Evolutionary conservation across 73 alveolate species (phyloP).

Genomic region (Paramecium sonneborni): DNA sequence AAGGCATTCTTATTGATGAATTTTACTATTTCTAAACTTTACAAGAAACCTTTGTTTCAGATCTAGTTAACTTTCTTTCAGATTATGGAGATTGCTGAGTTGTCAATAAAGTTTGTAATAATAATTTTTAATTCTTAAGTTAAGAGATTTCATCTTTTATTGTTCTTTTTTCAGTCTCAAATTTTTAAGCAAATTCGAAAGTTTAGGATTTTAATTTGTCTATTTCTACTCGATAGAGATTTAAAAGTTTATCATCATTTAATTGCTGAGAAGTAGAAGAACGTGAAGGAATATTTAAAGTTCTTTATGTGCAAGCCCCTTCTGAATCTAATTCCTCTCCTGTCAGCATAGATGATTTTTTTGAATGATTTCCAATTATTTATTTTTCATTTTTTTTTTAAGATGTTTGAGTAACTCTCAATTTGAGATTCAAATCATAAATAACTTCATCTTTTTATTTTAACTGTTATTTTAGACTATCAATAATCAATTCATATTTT

Average conservation of each 20-base stretch:
- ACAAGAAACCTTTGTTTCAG: background rate
- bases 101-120: background rate
- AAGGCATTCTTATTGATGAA: background rate
- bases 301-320: background rate
- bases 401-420: background rate
- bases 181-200: background rate
- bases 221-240: background rate
- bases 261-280: background rate
- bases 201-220: background rate
- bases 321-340: background rate
- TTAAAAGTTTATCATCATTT: background rate
- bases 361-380: background rate
- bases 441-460: background rate
- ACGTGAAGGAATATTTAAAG: background rate
- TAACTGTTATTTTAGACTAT: background rate
- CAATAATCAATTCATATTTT: slow-evolving; percentile 20
- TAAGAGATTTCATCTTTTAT: background rate
- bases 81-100: background rate
- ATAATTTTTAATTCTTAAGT: background rate
- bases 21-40: background rate
- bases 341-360: background rate
- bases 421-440: background rate
- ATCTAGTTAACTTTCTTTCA: background rate
- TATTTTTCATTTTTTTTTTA: background rate
- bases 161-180: background rate